A percentile compares a stretch with the other conserved stretches of the same genome.
These are phyloP conservation scores for Cucurbita maxima DNA, from an alignment of 306 rosid species.

Conservation along the genomic window DNA sequence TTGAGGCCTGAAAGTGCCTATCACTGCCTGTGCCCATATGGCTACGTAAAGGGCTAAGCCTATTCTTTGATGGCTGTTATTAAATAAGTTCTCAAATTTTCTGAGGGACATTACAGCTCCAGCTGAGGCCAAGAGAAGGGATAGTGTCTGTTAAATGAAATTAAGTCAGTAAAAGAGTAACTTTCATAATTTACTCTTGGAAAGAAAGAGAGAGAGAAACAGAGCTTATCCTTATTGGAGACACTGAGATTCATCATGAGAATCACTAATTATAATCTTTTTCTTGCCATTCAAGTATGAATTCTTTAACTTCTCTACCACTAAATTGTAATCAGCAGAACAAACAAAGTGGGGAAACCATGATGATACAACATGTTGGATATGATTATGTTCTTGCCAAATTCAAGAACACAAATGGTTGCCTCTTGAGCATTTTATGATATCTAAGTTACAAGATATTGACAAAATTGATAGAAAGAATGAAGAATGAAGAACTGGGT, in stretches of 20 bases:
- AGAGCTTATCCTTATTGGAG: not conserved
- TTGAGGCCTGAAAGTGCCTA: constrained; percentile 83
- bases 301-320: not conserved
- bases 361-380: not conserved
- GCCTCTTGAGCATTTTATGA: not conserved
- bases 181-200: not conserved
- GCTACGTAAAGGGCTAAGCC: constrained; percentile 79
- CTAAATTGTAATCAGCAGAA: not conserved
- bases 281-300: constrained; percentile 6
- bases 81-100: constrained; percentile 81
- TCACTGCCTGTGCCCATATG: constrained; percentile 46
- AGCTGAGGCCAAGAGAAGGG: constrained; percentile 56
- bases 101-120: constrained; percentile 73
- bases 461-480: not conserved
- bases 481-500: not conserved
- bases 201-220: not conserved
- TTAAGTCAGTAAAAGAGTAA: not conserved
- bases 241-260: not conserved
- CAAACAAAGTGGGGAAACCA: not conserved
- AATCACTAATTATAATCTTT: not conserved
- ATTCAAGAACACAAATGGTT: not conserved
- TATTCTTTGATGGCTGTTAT: constrained; percentile 75
- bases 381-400: constrained; percentile 8
- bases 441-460: not conserved
- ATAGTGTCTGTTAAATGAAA: constrained; percentile 31